A percentile compares a stretch with the other conserved stretches of the same genome.
These are phyloP conservation scores for Achaetomium macrosporum DNA, from an alignment of 2,329 filamentous ascomycete genomes.

Conservation along the genomic window DNA sequence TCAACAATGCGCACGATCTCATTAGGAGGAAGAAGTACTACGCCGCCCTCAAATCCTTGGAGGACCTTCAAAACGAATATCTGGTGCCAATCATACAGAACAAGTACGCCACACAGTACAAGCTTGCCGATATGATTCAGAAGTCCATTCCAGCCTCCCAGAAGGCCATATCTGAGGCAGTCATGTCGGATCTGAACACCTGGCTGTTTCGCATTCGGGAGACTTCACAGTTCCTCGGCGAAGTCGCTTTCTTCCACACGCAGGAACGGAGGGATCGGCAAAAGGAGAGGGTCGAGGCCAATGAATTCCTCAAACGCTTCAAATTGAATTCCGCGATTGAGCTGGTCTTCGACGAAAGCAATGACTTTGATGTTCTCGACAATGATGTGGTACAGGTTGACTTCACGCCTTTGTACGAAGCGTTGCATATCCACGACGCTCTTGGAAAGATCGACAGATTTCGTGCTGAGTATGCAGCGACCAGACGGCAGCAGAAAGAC, in stretches of 20 bases:
- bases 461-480: slow-evolving; percentile 83
- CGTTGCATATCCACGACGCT: slow-evolving; percentile 92
- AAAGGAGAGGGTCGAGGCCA: slow-evolving; percentile 71
- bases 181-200: slow-evolving; percentile 94
- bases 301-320: slow-evolving; percentile 72
- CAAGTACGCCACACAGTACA: slow-evolving; percentile 89
- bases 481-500: slow-evolving; percentile 85
- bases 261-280: slow-evolving; percentile 78
- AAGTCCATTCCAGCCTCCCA: slow-evolving; percentile 91
- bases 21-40: slow-evolving; percentile 93
- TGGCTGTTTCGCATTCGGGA: slow-evolving; percentile 95
- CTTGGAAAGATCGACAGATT: slow-evolving; percentile 90
- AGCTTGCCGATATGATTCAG: slow-evolving; percentile 91
- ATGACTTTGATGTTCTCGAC: slow-evolving; percentile 91
- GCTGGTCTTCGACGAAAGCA: slow-evolving; percentile 86
- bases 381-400: slow-evolving; percentile 94
- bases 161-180: slow-evolving; percentile 87
- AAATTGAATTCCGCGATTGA: slow-evolving; percentile 95
- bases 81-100: slow-evolving; percentile 65
- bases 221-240: slow-evolving; percentile 90
- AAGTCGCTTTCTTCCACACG: slow-evolving; percentile 95
- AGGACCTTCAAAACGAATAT: slow-evolving; percentile 94
- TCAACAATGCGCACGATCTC: slow-evolving; percentile 91
- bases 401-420: slow-evolving; percentile 91
- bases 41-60: slow-evolving; percentile 83